Evolutionary conservation across 163 green algal genomes (phyloP).

Genomic region (Chlamydomonas reinhardtii): DNA sequence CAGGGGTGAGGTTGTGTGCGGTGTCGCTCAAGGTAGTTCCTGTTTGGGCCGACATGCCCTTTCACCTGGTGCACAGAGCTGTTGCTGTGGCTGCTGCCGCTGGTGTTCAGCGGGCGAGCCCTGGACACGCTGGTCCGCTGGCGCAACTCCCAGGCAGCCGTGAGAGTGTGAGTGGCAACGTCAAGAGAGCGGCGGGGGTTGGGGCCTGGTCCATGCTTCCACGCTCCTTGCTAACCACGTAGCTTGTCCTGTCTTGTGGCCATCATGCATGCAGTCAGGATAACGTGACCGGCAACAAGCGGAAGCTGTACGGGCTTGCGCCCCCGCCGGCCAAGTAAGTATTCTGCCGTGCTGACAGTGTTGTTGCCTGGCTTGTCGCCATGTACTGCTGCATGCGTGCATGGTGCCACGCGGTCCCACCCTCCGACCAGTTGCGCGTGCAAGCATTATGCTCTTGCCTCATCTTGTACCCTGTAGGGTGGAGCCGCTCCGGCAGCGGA

Average conservation of each 20-base stretch:
- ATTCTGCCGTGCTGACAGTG: no score
- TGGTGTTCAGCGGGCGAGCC: not conserved
- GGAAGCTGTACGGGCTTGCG: slow-evolving; percentile 49
- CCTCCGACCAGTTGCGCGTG: no score
- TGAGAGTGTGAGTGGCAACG: slow-evolving; percentile 3
- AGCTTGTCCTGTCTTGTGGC: not conserved
- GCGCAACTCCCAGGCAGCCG: slow-evolving; percentile 13
- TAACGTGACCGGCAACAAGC: slow-evolving; percentile 15
- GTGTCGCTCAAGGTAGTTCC: no score
- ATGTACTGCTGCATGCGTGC: no score
- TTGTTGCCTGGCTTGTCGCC: no score
- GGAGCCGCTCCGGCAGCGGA: slow-evolving; percentile 38
- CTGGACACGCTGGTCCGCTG: not conserved
- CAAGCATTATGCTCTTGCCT: no score
- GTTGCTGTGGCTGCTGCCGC: not conserved
- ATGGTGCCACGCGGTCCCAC: no score
- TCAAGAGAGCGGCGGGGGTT: no score
- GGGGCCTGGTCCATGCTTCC: not conserved
- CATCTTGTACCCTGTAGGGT: slow-evolving; percentile 15
- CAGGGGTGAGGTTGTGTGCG: no score
- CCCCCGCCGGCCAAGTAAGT: slow-evolving; percentile 38
- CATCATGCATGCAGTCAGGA: slow-evolving; percentile 25
- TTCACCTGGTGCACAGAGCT: not conserved
- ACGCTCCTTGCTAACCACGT: not conserved
- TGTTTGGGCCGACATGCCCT: no score